Percentiles rank a stretch among this genome's conserved stretches.
Evolutionary conservation across 192 early-diverging fungal species (phyloP).

Genomic region (Backusella tuberculispora): DNA sequence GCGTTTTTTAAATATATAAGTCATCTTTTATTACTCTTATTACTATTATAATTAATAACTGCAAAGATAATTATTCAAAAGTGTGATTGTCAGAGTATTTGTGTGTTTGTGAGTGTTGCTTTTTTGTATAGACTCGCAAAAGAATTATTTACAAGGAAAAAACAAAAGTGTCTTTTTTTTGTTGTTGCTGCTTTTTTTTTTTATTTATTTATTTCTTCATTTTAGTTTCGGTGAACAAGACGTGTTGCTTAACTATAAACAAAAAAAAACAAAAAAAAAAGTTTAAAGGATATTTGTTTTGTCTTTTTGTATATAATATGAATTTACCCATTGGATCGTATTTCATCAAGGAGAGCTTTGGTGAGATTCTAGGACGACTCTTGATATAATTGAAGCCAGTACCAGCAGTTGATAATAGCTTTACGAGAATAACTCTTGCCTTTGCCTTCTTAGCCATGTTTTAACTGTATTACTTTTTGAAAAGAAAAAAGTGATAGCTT

Average conservation of each 20-base stretch:
- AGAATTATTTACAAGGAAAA: neutral
- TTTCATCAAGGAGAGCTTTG: constrained; percentile 91
- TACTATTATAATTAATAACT: too few species aligned
- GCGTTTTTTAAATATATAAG: too few species aligned
- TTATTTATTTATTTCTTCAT: constrained; percentile 57
- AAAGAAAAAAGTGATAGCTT: neutral
- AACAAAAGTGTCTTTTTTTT: neutral
- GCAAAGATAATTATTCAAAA: too few species aligned
- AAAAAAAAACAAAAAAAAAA: neutral
- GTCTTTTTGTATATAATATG: neutral
- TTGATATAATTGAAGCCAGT: constrained; percentile 93
- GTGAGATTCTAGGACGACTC: constrained; percentile 72
- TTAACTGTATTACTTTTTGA: neutral
- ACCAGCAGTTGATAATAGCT: constrained; percentile 84
- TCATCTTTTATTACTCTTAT: too few species aligned
- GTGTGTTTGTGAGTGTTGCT: neutral
- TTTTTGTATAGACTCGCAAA: neutral
- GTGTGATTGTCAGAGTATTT: too few species aligned
- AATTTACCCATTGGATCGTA: constrained; percentile 83
- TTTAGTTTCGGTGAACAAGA: constrained; percentile 88
- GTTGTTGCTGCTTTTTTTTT: neutral
- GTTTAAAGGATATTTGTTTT: neutral
- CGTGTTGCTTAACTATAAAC: constrained; percentile 76
- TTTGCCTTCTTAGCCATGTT: constrained; percentile 84
- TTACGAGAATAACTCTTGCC: constrained; percentile 84